Base-by-base conservation (phyloP, 2,329 filamentous ascomycete species). In the Whalleya microplaca region DNA sequence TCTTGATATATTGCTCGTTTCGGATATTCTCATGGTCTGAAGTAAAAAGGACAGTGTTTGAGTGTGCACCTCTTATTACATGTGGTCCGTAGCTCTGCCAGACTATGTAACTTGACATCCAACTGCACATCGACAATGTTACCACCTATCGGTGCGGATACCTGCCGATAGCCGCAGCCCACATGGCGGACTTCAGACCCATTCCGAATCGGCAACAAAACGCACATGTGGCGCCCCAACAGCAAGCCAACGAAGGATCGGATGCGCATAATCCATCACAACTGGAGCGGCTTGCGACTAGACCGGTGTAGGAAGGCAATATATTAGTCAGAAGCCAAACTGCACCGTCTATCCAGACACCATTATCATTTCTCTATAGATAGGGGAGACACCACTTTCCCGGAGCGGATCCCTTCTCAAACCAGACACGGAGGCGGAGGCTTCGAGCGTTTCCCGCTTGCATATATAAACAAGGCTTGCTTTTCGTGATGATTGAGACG, bases 361-460 rank as follows among this genome's bases (percentile, higher is more conserved):
- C n/a, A 47, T 23, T 37, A 44, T 45, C 29, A 43, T 43, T 42
- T 42, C 58, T 21, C 45, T 51, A 46, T 53, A 37, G 32, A 16
- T 46, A 32, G 12, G 10, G 9, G 19, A 21, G 29, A 5, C 21
- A 19, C 0, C 16, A 14, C 12, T 52, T 19, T 27, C n/a, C 48
- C 45, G 49, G 53, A 16, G 59, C 59, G 49, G 56, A 57, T 62
- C 56, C 49, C 46, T 62, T 60, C 46, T 56, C 59, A 43, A 46
- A 62, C 57, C 37, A 20, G 57, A 59, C 43, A 32, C 59, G 59
- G 59, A 62, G 58, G 56, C 51, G 54, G 55, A 51, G 47, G 19
- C 19, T 32, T 49, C 43, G 51, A 51, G 53, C 27, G 27, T 46
- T 45, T 59, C 46, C 27, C 19, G 27, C 59, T 27, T 53, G 51